A percentile compares a stretch with the other conserved stretches of the same genome.
Evolutionary conservation across 805 yeast genomes (phyloP).

Genomic region (Sugiyamaella chiloensis): DNA sequence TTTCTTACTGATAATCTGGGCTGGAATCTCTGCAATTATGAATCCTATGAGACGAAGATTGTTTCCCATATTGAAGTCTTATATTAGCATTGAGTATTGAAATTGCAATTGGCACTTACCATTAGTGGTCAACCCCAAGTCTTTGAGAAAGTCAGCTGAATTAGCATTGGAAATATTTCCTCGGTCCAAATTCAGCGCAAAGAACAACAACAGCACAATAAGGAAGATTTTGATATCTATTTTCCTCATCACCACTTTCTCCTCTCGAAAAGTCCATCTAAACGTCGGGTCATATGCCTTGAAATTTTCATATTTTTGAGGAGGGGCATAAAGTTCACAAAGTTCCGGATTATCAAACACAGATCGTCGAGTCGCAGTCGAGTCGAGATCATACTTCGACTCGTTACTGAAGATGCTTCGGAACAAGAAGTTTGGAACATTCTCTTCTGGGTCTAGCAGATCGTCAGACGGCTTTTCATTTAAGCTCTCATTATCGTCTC

Average conservation of each 20-base stretch:
- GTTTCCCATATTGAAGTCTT: slow-evolving; percentile 52
- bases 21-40: slow-evolving; percentile 58
- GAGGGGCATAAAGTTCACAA: not conserved
- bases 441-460: slow-evolving; percentile 1
- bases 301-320: slow-evolving; percentile 48
- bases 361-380: not conserved
- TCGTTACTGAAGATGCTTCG: not conserved
- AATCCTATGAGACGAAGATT: slow-evolving; percentile 54
- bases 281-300: slow-evolving; percentile 51
- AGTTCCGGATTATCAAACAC: slow-evolving; percentile 1
- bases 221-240: slow-evolving; percentile 51
- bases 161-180: slow-evolving; percentile 53
- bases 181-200: slow-evolving; percentile 55
- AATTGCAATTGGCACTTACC: not conserved
- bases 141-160: slow-evolving; percentile 51
- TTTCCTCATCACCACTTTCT: slow-evolving; percentile 44
- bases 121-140: slow-evolving; percentile 49
- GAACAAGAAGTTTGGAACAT: not conserved
- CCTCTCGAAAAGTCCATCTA: slow-evolving; percentile 49
- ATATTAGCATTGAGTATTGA: not conserved
- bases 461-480: not conserved
- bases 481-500: not conserved
- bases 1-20: slow-evolving; percentile 60
- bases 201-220: slow-evolving; percentile 45
- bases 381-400: not conserved